These are phyloP conservation scores for Corynespora cassiicola DNA, from an alignment of 2,329 filamentous ascomycete species.

Conservation along the genomic window DNA sequence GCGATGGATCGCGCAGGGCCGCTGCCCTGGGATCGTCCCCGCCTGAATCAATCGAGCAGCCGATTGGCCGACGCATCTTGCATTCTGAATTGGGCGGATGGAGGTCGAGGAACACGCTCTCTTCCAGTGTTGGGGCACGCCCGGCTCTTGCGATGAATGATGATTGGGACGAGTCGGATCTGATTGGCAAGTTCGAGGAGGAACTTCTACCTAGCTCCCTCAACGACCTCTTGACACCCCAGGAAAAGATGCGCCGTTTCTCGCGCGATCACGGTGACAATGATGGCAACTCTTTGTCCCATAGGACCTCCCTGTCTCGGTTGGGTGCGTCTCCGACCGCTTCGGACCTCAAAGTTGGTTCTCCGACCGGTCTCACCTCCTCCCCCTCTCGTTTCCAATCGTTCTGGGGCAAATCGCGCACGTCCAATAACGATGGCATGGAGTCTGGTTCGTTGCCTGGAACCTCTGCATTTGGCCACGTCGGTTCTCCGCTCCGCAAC, in stretches of 20 bases:
- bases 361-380: constrained; percentile 57
- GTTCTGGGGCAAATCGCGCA: constrained; percentile 60
- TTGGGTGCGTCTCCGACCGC: constrained; percentile 56
- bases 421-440: constrained; percentile 56
- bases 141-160: constrained; percentile 52
- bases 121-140: constrained; percentile 63
- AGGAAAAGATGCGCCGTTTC: constrained; percentile 65
- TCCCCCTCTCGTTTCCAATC: constrained; percentile 68
- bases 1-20: constrained; percentile 69
- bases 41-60: constrained; percentile 70
- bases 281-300: constrained; percentile 53
- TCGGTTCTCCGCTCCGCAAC: constrained; percentile 71
- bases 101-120: constrained; percentile 62
- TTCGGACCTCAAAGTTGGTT: constrained; percentile 54
- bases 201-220: constrained; percentile 80
- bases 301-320: constrained; percentile 56
- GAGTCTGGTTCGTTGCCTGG: constrained; percentile 44
- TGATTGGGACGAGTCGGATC: constrained; percentile 56
- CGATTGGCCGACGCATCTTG: constrained; percentile 63
- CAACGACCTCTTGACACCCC: constrained; percentile 68
- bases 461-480: constrained; percentile 61
- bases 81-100: constrained; percentile 68
- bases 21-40: constrained; percentile 58
- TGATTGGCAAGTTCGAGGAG: constrained; percentile 81
- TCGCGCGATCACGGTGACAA: constrained; percentile 65